These are phyloP conservation scores for Boletus reticuloceps DNA, from an alignment of 768 basidiomycete genomes.

Conservation along the genomic window DNA sequence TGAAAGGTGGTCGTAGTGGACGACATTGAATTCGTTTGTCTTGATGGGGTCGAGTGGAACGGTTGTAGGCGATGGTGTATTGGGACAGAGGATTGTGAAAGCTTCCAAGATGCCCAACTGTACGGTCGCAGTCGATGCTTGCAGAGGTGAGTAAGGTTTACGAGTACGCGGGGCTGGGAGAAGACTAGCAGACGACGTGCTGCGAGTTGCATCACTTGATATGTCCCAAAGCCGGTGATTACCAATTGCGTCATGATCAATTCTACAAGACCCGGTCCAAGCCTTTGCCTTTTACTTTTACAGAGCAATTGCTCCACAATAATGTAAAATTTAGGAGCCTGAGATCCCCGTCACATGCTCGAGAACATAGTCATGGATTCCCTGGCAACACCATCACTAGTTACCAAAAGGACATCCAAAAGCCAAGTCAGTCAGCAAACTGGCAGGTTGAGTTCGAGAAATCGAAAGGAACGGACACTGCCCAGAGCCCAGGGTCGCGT, in stretches of 20 bases:
- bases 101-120: not conserved
- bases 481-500: conserved; percentile 5
- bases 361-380: conserved; percentile 4
- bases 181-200: not conserved
- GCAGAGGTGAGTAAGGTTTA: not conserved
- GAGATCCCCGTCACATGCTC: not conserved
- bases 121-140: not conserved
- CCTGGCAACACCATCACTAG: conserved; percentile 1
- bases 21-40: conserved; percentile 18
- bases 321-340: too few relatives aligned
- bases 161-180: not conserved
- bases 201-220: conserved; percentile 5
- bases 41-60: conserved; percentile 11
- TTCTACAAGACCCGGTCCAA: too few relatives aligned
- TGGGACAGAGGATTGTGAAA: not conserved
- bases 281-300: too few relatives aligned
- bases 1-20: conserved; percentile 48
- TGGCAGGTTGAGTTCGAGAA: not conserved
- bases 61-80: conserved; percentile 5
- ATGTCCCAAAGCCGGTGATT: not conserved
- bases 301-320: too few relatives aligned
- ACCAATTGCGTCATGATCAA: not conserved
- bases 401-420: conserved; percentile 12
- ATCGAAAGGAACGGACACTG: conserved; percentile 4
- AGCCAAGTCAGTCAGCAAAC: not conserved